Percentiles rank a stretch among this genome's conserved stretches.
Conservation (phyloP, 1,284 basidiomycete species). For the Marasmius sp. region DNA sequence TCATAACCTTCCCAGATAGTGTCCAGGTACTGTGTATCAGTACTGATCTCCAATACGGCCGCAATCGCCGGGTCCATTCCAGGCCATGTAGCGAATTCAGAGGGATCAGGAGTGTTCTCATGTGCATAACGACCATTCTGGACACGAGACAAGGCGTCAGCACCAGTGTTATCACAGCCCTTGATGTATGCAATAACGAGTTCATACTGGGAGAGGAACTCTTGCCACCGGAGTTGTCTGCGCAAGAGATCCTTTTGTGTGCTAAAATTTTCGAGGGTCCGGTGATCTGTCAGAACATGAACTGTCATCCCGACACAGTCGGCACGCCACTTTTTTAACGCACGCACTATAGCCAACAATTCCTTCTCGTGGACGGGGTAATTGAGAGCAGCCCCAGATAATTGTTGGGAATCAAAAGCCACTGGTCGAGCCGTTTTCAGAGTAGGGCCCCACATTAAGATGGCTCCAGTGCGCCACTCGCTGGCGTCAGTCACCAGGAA, state of each 20-base stretch:
- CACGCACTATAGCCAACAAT: constrained; percentile 31
- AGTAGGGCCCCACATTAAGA: constrained; percentile 29
- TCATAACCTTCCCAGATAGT: too few relatives aligned
- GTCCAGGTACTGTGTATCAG: too few relatives aligned
- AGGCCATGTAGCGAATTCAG: too few relatives aligned
- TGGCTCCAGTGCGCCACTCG: constrained; percentile 28
- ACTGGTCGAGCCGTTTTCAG: constrained; percentile 31
- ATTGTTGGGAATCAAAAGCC: constrained; percentile 29
- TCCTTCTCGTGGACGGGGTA: constrained; percentile 38
- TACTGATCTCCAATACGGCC: too few relatives aligned
- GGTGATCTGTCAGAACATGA: constrained; percentile 37
- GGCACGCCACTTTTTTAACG: constrained; percentile 32
- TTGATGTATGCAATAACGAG: constrained; percentile 32
- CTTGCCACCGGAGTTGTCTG: constrained; percentile 34
- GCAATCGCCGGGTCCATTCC: too few relatives aligned
- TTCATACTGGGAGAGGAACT: constrained; percentile 35
- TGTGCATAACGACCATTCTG: too few relatives aligned
- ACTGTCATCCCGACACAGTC: constrained; percentile 33
- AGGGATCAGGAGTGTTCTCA: too few relatives aligned
- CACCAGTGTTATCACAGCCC: constrained; percentile 2
- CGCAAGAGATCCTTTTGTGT: constrained; percentile 32
- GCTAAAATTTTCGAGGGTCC: constrained; percentile 34
- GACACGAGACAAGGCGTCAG: too few relatives aligned
- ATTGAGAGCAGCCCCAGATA: too few relatives aligned
- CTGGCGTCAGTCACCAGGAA: constrained; percentile 38